Evolutionary conservation across 371 early-diverging fungal species (phyloP), one percentile per base, ranked within the genome.

Genomic region (Phascolomyces articulosus): DNA sequence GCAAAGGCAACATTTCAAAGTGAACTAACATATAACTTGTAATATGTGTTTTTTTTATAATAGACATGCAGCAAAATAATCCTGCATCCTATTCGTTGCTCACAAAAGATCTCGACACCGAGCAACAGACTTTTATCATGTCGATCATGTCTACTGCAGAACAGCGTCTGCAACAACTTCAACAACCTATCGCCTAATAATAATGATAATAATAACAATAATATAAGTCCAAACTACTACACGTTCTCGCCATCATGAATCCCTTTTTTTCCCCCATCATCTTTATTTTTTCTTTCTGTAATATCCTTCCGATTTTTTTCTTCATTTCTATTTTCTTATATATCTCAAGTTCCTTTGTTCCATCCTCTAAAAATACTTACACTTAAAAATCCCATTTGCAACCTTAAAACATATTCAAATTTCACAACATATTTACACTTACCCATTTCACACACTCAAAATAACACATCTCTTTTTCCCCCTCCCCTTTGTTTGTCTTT

Each of bases 101-200:
- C 63, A 83, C 80, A 40, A 83, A 83, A 64, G 83, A 83, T 60
- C 68, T 83, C 63, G 77, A 69, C 67, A 73, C 74, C 31, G 80
- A 83, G 27, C 80, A 80, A 61, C 83, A 83, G 62, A 73, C 61
- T 54, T 69, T 69, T 27, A 80, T 83, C 44, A 73, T 83, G 77
- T 62, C 70, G 41, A 69, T 83, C 54, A 68, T 83, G 60, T 63
- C 72, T 44, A 74, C 69, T 34, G 80, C 79, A 44, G 83, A 80
- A 67, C 75, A 80, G 55, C 70, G 71, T 44, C 74, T 41, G n/a
- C 60, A 59, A 27, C 47, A 58, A 40, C 21, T 29, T 34, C 34
- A 34, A 24, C 56, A 55, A 24, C 23, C 51, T 51, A 51, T 51
- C 26, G 51, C 23, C 51, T 51, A 51, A 51, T 44, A 44, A 44